Percentiles rank a stretch among this genome's conserved stretches.
Conservation (phyloP, 768 basidiomycete species). For the Tubosaeta sp. region DNA sequence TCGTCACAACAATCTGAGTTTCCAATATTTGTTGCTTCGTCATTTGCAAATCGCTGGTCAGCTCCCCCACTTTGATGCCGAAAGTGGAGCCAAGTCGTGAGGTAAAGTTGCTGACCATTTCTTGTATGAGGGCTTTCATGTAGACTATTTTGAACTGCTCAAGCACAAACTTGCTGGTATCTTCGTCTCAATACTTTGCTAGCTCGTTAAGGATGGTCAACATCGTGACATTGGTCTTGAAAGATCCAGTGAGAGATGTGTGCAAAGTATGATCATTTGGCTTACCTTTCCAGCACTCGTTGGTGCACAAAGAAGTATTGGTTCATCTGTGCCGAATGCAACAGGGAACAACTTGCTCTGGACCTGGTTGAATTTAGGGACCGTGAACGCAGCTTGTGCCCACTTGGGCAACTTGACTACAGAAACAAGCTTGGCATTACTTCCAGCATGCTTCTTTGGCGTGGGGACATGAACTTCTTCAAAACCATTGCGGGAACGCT, state of each 20-base stretch:
- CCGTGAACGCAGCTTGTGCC: slow-evolving; percentile 76
- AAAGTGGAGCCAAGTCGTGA: slow-evolving; percentile 57
- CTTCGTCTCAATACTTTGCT: too few species aligned
- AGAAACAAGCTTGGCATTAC: slow-evolving; percentile 65
- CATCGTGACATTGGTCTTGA: slow-evolving; percentile 96
- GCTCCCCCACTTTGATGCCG: slow-evolving; percentile 86
- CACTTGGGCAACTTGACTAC: slow-evolving; percentile 75
- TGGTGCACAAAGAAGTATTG: too few species aligned
- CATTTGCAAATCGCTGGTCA: slow-evolving; percentile 97
- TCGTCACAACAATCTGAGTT: slow-evolving; percentile 97
- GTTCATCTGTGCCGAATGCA: slow-evolving; percentile 94
- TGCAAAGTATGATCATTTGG: neutral
- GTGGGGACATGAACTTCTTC: slow-evolving; percentile 98
- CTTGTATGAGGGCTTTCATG: too few species aligned
- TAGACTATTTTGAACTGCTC: too few species aligned
- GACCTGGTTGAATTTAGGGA: slow-evolving; percentile 87
- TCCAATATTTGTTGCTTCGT: slow-evolving; percentile 96
- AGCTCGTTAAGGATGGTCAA: slow-evolving; percentile 91
- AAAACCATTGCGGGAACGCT: slow-evolving; percentile 92
- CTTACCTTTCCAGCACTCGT: too few species aligned
- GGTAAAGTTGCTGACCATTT: too few species aligned
- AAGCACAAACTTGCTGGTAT: too few species aligned
- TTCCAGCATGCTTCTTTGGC: slow-evolving; percentile 69
- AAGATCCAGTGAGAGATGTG: slow-evolving; percentile 11
- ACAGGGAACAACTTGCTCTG: slow-evolving; percentile 92